Base-by-base conservation (phyloP, 1,139 yeast species). In the Pichia sp. region DNA sequence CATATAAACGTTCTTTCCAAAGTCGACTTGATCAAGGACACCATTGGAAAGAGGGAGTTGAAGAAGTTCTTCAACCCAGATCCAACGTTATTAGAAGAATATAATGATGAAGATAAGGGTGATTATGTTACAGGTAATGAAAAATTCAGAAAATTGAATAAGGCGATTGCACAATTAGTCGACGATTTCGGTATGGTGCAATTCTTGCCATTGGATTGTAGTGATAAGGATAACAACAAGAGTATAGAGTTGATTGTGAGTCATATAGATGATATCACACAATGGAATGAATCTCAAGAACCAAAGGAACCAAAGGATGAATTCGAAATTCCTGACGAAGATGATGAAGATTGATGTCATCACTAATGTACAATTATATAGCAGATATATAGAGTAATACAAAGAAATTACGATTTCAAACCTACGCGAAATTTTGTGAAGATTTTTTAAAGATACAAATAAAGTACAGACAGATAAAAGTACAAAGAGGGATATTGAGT, bases 131-230 rank as follows among this genome's bases (percentile, higher is more conserved):
- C 58, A 19, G 52, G 64, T 38, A 93, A 90, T 65, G 96, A 96
- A 31, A 83, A 77, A 59, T 93, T 82, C 60, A 77, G 83, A 38
- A 79, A 74, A 53, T 75, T 93, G 52, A 93, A 89, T 63, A 78
- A 78, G 57, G 77, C 93, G 27, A 90, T 93, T 57, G 97, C 97
- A 1, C 82, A 85, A 55, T 72, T 93, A 57, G 91, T 88, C 32
- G 98, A 94, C 63, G 99, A 94, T 62, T 93, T 93, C 66, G 98
- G 99, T 9, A 93, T 93, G 99, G 98, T 93, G 4, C 98, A 93
- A 63, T 93, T 90, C 62, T 70, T 93, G 54, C 98, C 99, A 0
- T 73, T 93, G 54, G 94, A 89, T 60, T 84, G 96, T 41, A 76
- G 83, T 40, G 84, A 86, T 62, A 85, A 90, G 37, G 68, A 66